Percentiles rank a stretch among this genome's conserved stretches.
Conservation (phyloP, 148 eudicot genomes). For the Vaccinium myrtillus region DNA sequence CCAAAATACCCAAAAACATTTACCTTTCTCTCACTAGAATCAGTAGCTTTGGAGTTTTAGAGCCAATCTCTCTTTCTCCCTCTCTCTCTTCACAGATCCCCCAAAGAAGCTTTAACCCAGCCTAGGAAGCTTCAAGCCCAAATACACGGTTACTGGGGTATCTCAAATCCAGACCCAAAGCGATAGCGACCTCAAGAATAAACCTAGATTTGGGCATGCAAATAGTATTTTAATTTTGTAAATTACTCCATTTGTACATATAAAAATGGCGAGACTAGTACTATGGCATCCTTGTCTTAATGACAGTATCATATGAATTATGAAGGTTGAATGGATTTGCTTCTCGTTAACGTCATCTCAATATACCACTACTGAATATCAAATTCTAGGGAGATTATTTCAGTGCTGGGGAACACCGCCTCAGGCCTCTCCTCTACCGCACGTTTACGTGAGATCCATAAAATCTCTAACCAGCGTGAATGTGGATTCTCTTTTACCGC, state of each 20-base stretch:
- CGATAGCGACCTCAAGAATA: constrained; percentile 8
- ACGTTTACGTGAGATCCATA: too few species aligned
- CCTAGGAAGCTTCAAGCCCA: constrained; percentile 9
- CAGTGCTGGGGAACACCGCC: too few species aligned
- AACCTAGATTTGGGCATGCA: background rate
- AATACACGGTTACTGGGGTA: background rate
- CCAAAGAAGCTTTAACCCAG: background rate
- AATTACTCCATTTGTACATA: background rate
- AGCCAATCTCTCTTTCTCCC: background rate
- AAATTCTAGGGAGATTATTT: too few species aligned
- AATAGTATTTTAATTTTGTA: background rate
- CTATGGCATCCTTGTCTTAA: background rate
- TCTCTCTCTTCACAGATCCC: background rate
- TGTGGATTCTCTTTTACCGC: too few species aligned
- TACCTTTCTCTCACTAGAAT: constrained; percentile 15
- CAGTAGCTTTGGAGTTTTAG: too few species aligned
- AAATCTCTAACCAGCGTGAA: too few species aligned
- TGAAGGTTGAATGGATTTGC: background rate
- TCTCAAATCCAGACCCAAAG: constrained; percentile 2
- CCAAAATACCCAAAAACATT: constrained; percentile 10
- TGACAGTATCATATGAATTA: background rate
- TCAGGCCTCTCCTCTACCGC: too few species aligned
- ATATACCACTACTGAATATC: background rate
- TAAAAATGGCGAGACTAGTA: background rate
- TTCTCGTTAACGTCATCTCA: background rate